Evolutionary conservation across 2,329 filamentous ascomycete genomes (phyloP).

Genomic region (Periconia digitata): DNA sequence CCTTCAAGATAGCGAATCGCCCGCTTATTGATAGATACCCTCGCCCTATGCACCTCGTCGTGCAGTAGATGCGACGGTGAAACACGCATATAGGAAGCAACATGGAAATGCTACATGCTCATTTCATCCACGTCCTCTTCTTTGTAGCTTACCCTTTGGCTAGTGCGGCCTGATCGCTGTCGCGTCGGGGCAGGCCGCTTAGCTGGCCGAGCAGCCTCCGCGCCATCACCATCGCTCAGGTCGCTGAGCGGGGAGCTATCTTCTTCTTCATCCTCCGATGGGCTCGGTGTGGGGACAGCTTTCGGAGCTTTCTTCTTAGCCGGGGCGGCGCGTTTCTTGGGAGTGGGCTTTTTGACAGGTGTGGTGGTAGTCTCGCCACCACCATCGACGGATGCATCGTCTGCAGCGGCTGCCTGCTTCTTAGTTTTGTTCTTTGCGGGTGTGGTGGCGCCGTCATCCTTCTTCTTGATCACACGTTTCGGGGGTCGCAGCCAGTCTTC

Average conservation of each 20-base stretch:
- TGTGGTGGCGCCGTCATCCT: conserved; percentile 44
- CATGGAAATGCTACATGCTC: not conserved
- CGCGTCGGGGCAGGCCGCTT: conserved; percentile 24
- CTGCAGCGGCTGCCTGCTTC: conserved; percentile 26
- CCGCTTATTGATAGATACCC: too few relatives aligned
- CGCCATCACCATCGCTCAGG: conserved; percentile 33
- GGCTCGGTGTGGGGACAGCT: conserved; percentile 46
- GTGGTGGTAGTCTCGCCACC: conserved; percentile 30
- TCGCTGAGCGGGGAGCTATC: conserved; percentile 44
- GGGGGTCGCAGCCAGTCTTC: conserved; percentile 85
- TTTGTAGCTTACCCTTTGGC: conserved; percentile 35
- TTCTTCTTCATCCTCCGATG: conserved; percentile 41
- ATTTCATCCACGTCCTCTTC: conserved; percentile 32
- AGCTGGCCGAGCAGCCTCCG: conserved; percentile 16
- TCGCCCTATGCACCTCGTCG: not conserved
- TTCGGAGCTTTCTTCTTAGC: conserved; percentile 44
- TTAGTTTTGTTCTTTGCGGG: conserved; percentile 39
- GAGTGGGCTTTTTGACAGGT: conserved; percentile 41
- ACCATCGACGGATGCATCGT: conserved; percentile 26
- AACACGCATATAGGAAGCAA: not conserved
- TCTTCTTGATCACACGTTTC: conserved; percentile 67
- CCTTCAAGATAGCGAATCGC: too few relatives aligned
- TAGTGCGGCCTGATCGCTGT: conserved; percentile 30
- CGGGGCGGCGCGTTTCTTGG: conserved; percentile 27
- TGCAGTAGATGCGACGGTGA: not conserved